A percentile compares a stretch with the other conserved stretches of the same genome.
These are phyloP conservation scores for Cordyceps sp. DNA, from an alignment of 2,329 filamentous ascomycete genomes.

Conservation along the genomic window DNA sequence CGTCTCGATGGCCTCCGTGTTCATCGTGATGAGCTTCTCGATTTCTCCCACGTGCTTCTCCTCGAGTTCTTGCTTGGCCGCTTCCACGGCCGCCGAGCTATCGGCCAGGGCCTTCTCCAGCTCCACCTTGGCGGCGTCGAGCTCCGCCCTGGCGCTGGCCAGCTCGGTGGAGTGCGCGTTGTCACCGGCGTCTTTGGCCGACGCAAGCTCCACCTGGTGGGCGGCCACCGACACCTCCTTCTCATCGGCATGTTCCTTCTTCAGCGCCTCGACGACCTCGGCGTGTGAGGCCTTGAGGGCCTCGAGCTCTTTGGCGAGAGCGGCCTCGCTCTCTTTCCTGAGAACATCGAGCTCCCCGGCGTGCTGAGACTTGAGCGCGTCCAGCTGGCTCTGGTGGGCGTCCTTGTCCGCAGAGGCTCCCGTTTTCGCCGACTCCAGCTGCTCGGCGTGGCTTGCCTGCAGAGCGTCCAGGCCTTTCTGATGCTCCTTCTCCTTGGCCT, in stretches of 20 bases:
- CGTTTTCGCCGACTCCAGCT: slow-evolving; percentile 38
- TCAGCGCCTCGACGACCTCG: slow-evolving; percentile 23
- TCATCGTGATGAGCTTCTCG: slow-evolving; percentile 25
- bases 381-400: slow-evolving; percentile 30
- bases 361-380: slow-evolving; percentile 37
- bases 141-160: slow-evolving; percentile 10
- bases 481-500: slow-evolving; percentile 34
- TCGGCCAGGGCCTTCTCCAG: slow-evolving; percentile 23
- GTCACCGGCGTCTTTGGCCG: slow-evolving; percentile 13
- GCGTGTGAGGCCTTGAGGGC: slow-evolving; percentile 26
- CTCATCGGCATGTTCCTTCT: slow-evolving; percentile 21
- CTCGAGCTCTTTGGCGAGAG: slow-evolving; percentile 23
- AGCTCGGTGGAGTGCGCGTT: slow-evolving; percentile 14
- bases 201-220: slow-evolving; percentile 15
- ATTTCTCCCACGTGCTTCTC: slow-evolving; percentile 28
- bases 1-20: slow-evolving; percentile 23
- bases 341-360: slow-evolving; percentile 28
- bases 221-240: slow-evolving; percentile 15
- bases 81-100: slow-evolving; percentile 27
- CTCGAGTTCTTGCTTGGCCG: slow-evolving; percentile 26
- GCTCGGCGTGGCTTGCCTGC: slow-evolving; percentile 39
- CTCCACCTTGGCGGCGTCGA: slow-evolving; percentile 25
- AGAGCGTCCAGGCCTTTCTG: slow-evolving; percentile 37
- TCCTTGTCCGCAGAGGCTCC: slow-evolving; percentile 31
- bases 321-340: slow-evolving; percentile 23